Evolutionary conservation across 257 asterid species (phyloP), one percentile per base, ranked within the genome.

Genomic region (Solanum peruvianum): DNA sequence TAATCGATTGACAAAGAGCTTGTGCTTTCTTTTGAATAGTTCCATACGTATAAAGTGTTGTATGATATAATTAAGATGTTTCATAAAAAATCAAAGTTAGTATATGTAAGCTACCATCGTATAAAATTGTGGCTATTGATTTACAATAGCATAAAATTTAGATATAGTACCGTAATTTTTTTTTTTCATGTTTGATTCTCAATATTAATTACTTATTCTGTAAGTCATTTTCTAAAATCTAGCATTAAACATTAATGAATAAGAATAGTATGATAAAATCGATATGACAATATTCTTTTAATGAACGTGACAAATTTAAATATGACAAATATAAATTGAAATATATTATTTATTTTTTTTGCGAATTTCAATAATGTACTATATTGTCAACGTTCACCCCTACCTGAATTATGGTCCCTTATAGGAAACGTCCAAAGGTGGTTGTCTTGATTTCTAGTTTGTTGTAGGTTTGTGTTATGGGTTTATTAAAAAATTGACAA

Each of bases 21-120:
- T 16, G 62, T 52, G 16, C 62, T 52, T 52, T 52, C 23, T 16
- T 52, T 52, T 52, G 62, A 52, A 52, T 52, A 52, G 1, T 16
- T 52, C 9, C 23, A 6, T 0, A 2, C 7, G 23, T 52, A 16
- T 49, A 52, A 52, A 6, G 9, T 0, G 62, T 16, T 52, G 0
- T 49, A 15, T 49, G 21, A 49, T 15, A 49, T 49, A 1, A 49
- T 49, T 49, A 21, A 15, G 21, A 49, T 49, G 9, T 49, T 49
- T 15, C 21, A 14, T 49, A 4, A 49, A 49, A 45, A 49, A 1
- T 14, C 9, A 49, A 49, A 49, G 9, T 49, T 49, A 49, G 60
- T 52, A 16, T 52, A 52, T 16, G 23, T 52, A 52, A 52, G 62
- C 1, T 16, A 2, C 0, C 7, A 3, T 52, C 1, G 4, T 2